Evolutionary conservation across 306 rosid genomes (phyloP).

Genomic region (Crotalaria pallida): DNA sequence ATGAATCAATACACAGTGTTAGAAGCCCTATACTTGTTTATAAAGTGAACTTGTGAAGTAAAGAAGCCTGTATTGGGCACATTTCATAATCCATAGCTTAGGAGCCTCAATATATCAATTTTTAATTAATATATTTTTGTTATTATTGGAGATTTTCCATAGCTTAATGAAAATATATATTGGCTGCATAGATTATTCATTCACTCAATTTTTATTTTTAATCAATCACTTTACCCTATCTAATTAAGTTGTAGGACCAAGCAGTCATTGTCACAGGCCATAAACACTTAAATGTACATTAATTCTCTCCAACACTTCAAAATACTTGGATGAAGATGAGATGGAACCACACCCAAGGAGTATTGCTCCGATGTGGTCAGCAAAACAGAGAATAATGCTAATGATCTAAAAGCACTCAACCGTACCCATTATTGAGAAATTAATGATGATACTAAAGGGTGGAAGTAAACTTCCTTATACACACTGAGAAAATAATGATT

Average conservation of each 20-base stretch:
- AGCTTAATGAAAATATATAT: neutral
- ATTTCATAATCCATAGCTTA: neutral
- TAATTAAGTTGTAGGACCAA: neutral
- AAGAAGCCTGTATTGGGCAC: neutral
- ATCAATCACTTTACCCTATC: neutral
- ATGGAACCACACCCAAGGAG: neutral
- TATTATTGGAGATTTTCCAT: neutral
- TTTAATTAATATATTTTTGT: neutral
- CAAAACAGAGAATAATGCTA: neutral
- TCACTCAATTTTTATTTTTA: neutral
- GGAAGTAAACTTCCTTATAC: no score
- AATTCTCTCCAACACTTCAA: neutral
- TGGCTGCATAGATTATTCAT: neutral
- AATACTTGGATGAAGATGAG: neutral
- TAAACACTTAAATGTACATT: neutral
- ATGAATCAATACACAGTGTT: constrained; percentile 49
- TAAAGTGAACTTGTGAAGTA: neutral
- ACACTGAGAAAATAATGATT: no score
- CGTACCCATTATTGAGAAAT: no score
- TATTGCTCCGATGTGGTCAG: neutral
- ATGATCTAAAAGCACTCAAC: no score
- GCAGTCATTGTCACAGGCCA: neutral
- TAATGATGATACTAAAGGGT: no score
- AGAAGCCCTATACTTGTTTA: constrained; percentile 45
- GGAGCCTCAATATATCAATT: neutral